Percentiles rank a stretch among this genome's conserved stretches.
phyloP scores from a whole-genome alignment of 2,329 filamentous ascomycete genomes.

The Leptographium procerum region DNA sequence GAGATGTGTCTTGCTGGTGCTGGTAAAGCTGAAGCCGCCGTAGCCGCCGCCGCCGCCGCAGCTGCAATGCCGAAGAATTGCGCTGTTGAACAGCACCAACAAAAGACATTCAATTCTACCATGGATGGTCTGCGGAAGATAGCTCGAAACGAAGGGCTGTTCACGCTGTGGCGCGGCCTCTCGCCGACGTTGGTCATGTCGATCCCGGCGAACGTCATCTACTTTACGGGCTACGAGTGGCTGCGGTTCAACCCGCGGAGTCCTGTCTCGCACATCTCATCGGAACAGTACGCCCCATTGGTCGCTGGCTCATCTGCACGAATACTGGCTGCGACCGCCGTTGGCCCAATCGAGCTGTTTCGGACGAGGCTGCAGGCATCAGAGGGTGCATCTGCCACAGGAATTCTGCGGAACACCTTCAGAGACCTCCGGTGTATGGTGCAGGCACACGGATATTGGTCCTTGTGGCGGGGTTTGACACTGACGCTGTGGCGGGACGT shows the following conservation, averaged over 20 bases:
- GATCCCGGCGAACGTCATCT: slow-evolving; percentile 91
- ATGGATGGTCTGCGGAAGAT: slow-evolving; percentile 91
- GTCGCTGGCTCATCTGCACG: slow-evolving; percentile 70
- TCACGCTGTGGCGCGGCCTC: slow-evolving; percentile 82
- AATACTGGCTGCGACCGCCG: slow-evolving; percentile 66
- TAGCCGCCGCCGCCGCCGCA: slow-evolving; percentile 32
- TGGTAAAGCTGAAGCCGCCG: slow-evolving; percentile 35
- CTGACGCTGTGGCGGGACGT: slow-evolving; percentile 95
- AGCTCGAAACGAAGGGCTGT: slow-evolving; percentile 77
- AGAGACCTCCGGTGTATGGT: slow-evolving; percentile 72
- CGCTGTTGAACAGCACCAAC: slow-evolving; percentile 76
- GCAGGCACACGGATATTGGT: slow-evolving; percentile 59
- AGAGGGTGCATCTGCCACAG: slow-evolving; percentile 41
- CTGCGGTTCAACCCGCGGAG: slow-evolving; percentile 63
- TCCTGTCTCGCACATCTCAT: slow-evolving; percentile 52
- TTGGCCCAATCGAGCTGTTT: slow-evolving; percentile 89
- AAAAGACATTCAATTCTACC: slow-evolving; percentile 77
- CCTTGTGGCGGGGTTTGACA: slow-evolving; percentile 81
- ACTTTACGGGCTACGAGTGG: slow-evolving; percentile 98
- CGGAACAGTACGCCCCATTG: slow-evolving; percentile 67
- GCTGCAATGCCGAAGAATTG: slow-evolving; percentile 44
- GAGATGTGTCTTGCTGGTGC: slow-evolving; percentile 69
- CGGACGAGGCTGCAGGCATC: slow-evolving; percentile 83
- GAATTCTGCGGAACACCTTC: slow-evolving; percentile 70
- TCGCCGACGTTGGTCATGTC: slow-evolving; percentile 94